phyloP scores from a whole-genome alignment of 176 grass and related monocot species.

The Tuctoria greenei region DNA sequence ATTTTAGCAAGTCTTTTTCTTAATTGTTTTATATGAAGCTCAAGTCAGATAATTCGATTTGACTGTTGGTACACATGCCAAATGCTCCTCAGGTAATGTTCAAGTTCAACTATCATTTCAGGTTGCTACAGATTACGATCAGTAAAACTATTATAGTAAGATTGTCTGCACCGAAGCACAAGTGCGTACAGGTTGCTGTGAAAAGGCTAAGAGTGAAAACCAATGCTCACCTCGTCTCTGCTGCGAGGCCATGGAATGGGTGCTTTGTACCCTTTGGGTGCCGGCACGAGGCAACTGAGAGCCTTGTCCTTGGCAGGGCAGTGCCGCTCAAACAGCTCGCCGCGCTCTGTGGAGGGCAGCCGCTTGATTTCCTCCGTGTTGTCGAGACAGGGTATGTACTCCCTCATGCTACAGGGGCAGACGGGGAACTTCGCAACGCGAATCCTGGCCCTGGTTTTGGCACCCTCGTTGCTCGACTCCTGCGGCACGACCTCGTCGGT shows the following conservation, averaged over 20 bases:
- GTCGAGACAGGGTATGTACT: conserved; percentile 93
- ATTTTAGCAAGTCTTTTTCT: conserved; percentile 4
- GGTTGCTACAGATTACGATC: not conserved
- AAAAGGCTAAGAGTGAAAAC: conserved; percentile 22
- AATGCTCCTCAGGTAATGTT: conserved; percentile 11
- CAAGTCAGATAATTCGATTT: not conserved
- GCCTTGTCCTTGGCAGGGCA: conserved; percentile 66
- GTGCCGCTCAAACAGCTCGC: conserved; percentile 86
- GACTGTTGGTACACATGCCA: not conserved
- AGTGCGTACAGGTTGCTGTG: not conserved
- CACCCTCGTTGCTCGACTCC: conserved; percentile 9
- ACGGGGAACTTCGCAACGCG: conserved; percentile 50
- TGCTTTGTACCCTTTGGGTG: conserved; percentile 67
- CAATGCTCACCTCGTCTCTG: conserved; percentile 80
- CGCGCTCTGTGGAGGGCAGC: conserved; percentile 56
- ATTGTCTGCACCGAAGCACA: not conserved
- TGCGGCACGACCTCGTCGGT: conserved; percentile 17
- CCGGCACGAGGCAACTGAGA: conserved; percentile 71
- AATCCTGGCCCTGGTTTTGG: not conserved
- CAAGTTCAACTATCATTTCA: conserved; percentile 3
- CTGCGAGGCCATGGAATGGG: conserved; percentile 87
- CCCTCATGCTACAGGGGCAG: conserved; percentile 68
- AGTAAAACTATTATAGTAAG: not conserved
- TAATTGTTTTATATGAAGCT: not conserved
- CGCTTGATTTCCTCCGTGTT: conserved; percentile 75